A percentile compares a stretch with the other conserved stretches of the same genome.
Conservation (phyloP, 2,329 filamentous ascomycete species). For the Zopfia rhizophila region DNA sequence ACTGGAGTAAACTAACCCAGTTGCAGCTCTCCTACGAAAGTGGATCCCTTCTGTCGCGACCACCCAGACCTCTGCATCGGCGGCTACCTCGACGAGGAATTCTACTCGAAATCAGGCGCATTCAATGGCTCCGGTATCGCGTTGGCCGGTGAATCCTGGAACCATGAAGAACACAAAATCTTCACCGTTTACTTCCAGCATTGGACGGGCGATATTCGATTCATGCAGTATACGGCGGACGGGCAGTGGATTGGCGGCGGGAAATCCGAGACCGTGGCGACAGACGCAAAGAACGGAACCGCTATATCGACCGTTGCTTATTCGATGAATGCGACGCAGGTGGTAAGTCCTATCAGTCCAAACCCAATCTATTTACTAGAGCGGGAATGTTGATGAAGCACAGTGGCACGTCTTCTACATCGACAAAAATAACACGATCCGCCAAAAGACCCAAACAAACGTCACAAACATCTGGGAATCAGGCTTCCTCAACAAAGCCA, state of each 20-base stretch:
- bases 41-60: conserved; percentile 35
- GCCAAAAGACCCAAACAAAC: conserved; percentile 53
- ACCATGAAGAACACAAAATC: conserved; percentile 46
- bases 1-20: conserved; percentile 8
- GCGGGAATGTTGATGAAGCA: too few relatives aligned
- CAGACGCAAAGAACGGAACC: conserved; percentile 56
- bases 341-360: too few relatives aligned
- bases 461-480: conserved; percentile 51
- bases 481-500: conserved; percentile 70
- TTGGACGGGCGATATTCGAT: conserved; percentile 55
- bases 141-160: conserved; percentile 56
- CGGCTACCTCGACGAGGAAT: conserved; percentile 50
- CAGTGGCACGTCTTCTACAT: conserved; percentile 57
- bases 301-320: conserved; percentile 57
- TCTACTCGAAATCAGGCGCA: conserved; percentile 53
- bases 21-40: conserved; percentile 21
- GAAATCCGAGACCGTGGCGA: conserved; percentile 51
- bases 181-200: conserved; percentile 60
- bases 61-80: conserved; percentile 50
- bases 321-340: conserved; percentile 47
- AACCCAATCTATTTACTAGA: too few relatives aligned
- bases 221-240: conserved; percentile 48
- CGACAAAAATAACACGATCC: conserved; percentile 50
- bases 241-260: conserved; percentile 54
- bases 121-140: conserved; percentile 61